phyloP scores from a whole-genome alignment of 2,329 filamentous ascomycete species.

The Botrytis paeoniae region DNA sequence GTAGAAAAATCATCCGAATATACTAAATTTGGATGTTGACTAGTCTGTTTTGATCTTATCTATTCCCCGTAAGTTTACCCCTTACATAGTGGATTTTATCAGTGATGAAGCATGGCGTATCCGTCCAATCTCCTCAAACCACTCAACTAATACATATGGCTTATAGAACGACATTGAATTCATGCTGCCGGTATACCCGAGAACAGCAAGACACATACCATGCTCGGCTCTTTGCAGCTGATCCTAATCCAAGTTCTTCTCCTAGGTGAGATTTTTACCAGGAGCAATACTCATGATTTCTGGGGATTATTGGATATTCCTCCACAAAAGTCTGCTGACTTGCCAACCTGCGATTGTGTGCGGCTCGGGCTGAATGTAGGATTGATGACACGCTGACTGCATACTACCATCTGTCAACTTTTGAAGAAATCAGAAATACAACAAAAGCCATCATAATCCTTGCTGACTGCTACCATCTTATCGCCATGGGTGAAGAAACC shows the following conservation, averaged over 20 bases:
- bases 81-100: not conserved
- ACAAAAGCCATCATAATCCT: not conserved
- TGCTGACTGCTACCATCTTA: not conserved
- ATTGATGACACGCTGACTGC: not conserved
- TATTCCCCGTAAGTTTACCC: not conserved
- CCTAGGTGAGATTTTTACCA: not conserved
- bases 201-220: not conserved
- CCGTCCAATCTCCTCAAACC: not conserved
- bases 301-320: not conserved
- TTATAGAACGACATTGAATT: not conserved
- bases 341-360: not conserved
- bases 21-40: not conserved
- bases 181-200: not conserved
- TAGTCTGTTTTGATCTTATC: not conserved
- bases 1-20: not conserved
- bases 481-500: not conserved
- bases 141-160: not conserved
- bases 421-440: not conserved
- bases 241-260: not conserved
- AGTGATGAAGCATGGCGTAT: not conserved
- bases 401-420: not conserved
- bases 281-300: not conserved
- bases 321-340: not conserved
- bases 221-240: not conserved
- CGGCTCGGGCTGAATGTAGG: not conserved